These are phyloP conservation scores for Podaxis mareebaensis DNA, from an alignment of 768 basidiomycete genomes.

Conservation along the genomic window DNA sequence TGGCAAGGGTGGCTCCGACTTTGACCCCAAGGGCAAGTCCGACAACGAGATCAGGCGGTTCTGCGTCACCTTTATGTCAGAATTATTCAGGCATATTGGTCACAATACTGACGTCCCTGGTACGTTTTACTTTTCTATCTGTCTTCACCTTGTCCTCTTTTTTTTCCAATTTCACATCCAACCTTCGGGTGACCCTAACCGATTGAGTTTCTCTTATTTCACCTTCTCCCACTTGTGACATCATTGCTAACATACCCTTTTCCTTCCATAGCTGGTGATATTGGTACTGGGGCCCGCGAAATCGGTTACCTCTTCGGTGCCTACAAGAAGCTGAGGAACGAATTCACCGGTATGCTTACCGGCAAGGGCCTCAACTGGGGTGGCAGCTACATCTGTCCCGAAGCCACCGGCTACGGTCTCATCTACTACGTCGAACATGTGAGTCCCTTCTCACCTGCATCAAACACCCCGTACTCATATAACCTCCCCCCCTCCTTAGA, in stretches of 20 bases:
- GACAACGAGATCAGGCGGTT: slow-evolving; percentile 74
- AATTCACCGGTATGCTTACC: slow-evolving; percentile 70
- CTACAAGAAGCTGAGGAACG: slow-evolving; percentile 74
- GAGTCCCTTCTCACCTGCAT: slow-evolving; percentile 25
- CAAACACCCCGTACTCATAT: neutral
- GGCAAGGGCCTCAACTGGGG: slow-evolving; percentile 72
- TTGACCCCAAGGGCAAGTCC: slow-evolving; percentile 80
- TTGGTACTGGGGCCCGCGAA: slow-evolving; percentile 75
- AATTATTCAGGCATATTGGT: slow-evolving; percentile 73
- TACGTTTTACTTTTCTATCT: slow-evolving; percentile 19
- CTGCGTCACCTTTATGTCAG: slow-evolving; percentile 71
- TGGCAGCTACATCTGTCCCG: slow-evolving; percentile 72
- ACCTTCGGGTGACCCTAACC: neutral
- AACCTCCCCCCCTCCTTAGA: slow-evolving; percentile 29
- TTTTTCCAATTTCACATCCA: slow-evolving; percentile 7
- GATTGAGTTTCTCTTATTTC: too few relatives aligned
- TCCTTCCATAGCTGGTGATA: slow-evolving; percentile 52
- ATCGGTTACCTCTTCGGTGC: slow-evolving; percentile 78
- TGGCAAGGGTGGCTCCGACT: slow-evolving; percentile 79
- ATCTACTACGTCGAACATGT: slow-evolving; percentile 79
- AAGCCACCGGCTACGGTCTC: slow-evolving; percentile 73
- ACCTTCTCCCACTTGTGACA: too few relatives aligned
- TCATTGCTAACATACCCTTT: too few relatives aligned
- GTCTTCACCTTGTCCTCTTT: too few relatives aligned
- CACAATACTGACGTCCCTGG: slow-evolving; percentile 74